Evolutionary conservation across 2,329 filamentous ascomycete species (phyloP), one percentile per base, ranked within the genome.

Genomic region (Pezicula neosporulosa): DNA sequence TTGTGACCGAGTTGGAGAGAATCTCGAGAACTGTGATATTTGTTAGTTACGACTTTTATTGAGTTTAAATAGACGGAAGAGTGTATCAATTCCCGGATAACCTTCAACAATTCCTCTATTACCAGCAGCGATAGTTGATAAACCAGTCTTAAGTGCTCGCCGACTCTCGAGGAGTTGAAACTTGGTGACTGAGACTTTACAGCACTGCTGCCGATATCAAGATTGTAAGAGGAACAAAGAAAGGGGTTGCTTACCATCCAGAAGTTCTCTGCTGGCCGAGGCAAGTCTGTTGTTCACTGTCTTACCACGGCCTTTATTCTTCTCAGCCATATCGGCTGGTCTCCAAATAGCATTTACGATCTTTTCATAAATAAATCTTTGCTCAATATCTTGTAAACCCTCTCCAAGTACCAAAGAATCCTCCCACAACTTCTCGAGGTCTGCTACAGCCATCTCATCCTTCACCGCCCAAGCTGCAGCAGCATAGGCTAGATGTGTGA

Each of bases 401-500:
- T 48, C 42, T 1, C 55, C 49, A 58, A 58, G 62, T 3, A 44
- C 48, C 33, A 62, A 44, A 8, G 55, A 56, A 50, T 61, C 56
- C 38, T 55, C 30, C 41, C 60, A 61, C 59, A 59, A 63, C 21
- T 53, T 49, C 10, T 60, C 39, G 13, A 51, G 52, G 28, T 55
- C 47, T 4, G 60, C 54, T 38, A 56, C 59, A 3, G 53, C 50
- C 30, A 57, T 52, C 16, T 59, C 52, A 21, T 56, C 45, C 18
- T 62, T 53, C 5, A 57, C 49, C 6, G 56, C 54, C 37, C 63
- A 57, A 3, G 56, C 54, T 15, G 57, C 48, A 9, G 57, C 48
- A 9, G 61, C 60, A 42, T 56, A 64, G 18, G 59, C 60, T 7
- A 64, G 49, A 54, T 64, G 60, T 12, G 59, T 60, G 19, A 63